Percentiles rank a stretch among this genome's conserved stretches.
Evolutionary conservation across 2,329 filamentous ascomycete genomes (phyloP).

Genomic region (Beauveria varroae): DNA sequence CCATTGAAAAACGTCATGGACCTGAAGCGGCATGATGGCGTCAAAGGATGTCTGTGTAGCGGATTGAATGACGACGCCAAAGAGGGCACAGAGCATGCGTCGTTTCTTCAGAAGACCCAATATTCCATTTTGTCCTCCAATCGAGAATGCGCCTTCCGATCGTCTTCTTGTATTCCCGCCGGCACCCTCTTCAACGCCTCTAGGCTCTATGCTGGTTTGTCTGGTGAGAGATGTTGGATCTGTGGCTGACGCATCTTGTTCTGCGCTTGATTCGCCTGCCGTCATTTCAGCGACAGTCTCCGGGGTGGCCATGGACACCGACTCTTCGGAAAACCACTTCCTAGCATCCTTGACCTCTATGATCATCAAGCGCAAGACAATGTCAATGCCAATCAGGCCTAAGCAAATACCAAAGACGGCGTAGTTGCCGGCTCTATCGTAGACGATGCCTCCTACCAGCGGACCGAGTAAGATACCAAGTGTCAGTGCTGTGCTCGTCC

Average conservation of each 20-base stretch:
- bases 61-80: constrained; percentile 28
- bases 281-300: constrained; percentile 2
- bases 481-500: constrained; percentile 26
- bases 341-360: constrained; percentile 26
- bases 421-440: constrained; percentile 25
- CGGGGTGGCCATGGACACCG: neutral
- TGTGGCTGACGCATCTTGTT: neutral
- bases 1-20: constrained; percentile 24
- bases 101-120: constrained; percentile 22
- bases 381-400: constrained; percentile 25
- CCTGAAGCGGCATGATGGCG: constrained; percentile 26
- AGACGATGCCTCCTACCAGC: constrained; percentile 27
- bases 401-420: constrained; percentile 30
- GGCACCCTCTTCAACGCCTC: neutral
- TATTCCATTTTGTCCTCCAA: constrained; percentile 10
- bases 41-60: constrained; percentile 26
- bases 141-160: neutral
- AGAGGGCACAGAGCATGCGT: constrained; percentile 26
- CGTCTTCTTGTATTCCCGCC: neutral
- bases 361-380: constrained; percentile 24
- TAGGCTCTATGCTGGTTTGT: neutral
- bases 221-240: neutral
- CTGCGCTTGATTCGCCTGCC: neutral
- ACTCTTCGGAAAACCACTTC: constrained; percentile 18
- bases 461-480: constrained; percentile 25